A percentile compares a stretch with the other conserved stretches of the same genome.
These are phyloP conservation scores for Monilinia fructigena DNA, from an alignment of 2,329 filamentous ascomycete species.

Conservation along the genomic window DNA sequence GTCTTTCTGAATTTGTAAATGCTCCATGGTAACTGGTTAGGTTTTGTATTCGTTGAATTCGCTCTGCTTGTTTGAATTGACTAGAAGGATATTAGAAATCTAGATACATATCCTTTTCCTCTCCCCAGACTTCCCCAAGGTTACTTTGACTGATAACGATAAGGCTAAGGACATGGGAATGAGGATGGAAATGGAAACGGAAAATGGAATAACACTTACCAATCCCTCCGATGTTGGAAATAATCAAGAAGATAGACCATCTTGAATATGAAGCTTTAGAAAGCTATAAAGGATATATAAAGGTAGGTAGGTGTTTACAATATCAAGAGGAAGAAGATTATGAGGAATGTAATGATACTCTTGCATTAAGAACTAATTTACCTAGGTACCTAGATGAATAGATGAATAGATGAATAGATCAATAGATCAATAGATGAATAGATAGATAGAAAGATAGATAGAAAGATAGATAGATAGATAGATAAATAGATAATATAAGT, in stretches of 20 bases:
- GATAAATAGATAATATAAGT: not conserved
- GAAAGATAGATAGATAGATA: too few relatives aligned
- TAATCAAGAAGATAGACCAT: conserved; percentile 41
- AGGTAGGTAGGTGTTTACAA: not conserved
- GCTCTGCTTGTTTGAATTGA: conserved; percentile 75
- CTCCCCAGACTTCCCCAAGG: not conserved
- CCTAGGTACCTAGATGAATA: too few relatives aligned
- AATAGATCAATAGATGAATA: too few relatives aligned
- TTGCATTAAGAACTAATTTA: conserved; percentile 4
- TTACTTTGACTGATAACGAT: conserved; percentile 9
- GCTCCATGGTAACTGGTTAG: conserved; percentile 65
- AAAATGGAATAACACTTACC: conserved; percentile 30
- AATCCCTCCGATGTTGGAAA: conserved; percentile 40
- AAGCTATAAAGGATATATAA: not conserved
- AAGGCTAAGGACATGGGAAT: not conserved
- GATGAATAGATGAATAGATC: too few relatives aligned
- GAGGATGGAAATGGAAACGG: not conserved
- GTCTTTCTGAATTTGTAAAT: conserved; percentile 62
- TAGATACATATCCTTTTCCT: not conserved
- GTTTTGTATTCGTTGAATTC: conserved; percentile 64
- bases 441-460: too few relatives aligned
- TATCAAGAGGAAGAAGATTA: conserved; percentile 4
- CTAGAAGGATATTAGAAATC: conserved; percentile 49
- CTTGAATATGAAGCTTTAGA: conserved; percentile 19
- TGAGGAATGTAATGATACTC: not conserved